Conservation (phyloP, 2,329 filamentous ascomycete species). For the Purpureocillium lavendulum region DNA sequence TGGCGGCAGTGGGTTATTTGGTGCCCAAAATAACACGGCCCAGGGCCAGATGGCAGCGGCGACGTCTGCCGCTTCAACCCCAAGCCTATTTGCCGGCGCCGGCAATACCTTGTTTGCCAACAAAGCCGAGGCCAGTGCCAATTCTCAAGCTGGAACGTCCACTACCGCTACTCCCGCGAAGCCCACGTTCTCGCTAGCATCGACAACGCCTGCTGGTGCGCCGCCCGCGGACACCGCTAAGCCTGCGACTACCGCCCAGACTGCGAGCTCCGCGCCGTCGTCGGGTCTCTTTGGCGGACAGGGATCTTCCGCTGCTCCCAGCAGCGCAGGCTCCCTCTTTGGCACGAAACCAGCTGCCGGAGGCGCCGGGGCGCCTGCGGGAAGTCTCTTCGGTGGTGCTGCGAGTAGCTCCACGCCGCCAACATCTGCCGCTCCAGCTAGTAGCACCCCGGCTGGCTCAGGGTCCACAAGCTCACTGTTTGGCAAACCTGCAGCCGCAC, state of each 20-base stretch:
- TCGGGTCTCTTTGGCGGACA: constrained; percentile 20
- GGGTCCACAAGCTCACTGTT: constrained; percentile 25
- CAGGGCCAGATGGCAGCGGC: constrained; percentile 13
- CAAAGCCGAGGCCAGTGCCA: constrained; percentile 5
- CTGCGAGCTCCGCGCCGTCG: constrained; percentile 11
- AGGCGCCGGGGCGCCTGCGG: constrained; percentile 10
- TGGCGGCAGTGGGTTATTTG: constrained; percentile 6
- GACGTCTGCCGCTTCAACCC: constrained; percentile 15
- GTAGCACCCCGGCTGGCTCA: constrained; percentile 12
- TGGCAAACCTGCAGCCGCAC: constrained; percentile 28
- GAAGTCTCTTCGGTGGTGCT: constrained; percentile 17
- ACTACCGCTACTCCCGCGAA: constrained; percentile 33
- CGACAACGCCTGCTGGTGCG: constrained; percentile 39
- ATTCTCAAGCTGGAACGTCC: constrained; percentile 10
- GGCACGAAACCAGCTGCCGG: constrained; percentile 14
- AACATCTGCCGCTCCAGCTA: constrained; percentile 14
- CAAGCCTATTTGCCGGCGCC: constrained; percentile 20
- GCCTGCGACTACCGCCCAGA: constrained; percentile 11
- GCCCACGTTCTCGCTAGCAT: constrained; percentile 36
- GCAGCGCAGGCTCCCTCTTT: constrained; percentile 6
- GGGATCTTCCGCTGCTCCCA: constrained; percentile 16
- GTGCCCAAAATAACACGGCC: constrained; percentile 4
- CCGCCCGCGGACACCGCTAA: constrained; percentile 34
- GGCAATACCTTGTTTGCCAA: constrained; percentile 21
- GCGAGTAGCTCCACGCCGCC: constrained; percentile 10